Evolutionary conservation across 176 grass and related monocot genomes (phyloP), one percentile per base, ranked within the genome.

Genomic region (Rhipidocladum racemiflorum): DNA sequence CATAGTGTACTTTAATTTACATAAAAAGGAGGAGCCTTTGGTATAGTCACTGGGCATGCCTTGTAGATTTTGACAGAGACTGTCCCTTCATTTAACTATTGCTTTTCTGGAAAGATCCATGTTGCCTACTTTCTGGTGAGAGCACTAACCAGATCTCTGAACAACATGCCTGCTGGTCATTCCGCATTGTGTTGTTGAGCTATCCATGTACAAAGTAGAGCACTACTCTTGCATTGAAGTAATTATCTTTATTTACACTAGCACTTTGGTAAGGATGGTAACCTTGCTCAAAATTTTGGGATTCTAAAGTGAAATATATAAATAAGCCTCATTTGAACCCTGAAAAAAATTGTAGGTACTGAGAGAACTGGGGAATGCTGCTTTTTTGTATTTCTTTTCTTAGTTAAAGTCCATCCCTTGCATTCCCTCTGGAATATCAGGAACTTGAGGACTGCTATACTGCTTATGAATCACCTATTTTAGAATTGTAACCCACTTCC

Each of bases 101-200:
- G n/a, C 38, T 88, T 84, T 84, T 57, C 15, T 74, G 57, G 51
- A 80, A 80, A 68, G 27, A 43, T 63, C 12, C 8, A 79, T 71
- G 38, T 16, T 82, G 28, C 66, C 38, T 77, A 66, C 39, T 67
- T 82, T 78, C 28, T 57, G 46, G 59, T 13, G 11, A 28, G 66
- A 67, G 32, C 76, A 61, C 64, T 38, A n/a, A 70, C 5, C 57
- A 50, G 16, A 81, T 45, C 24, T 68, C 65, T 55, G 42, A 76
- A 75, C 36, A 77, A 49, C 46, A 78, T 70, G 32, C 34, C 9
- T 60, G 59, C 29, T 59, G 30, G 54, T 75, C 20, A n/a, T 70
- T 85, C 42, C 78, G 56, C 65, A 15, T 82, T 67, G 38, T 60
- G 38, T 13, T 72, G 56, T 30, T 71, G 71, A 72, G 60, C 60